phyloP scores from a whole-genome alignment of 805 yeast genomes.

The Brettanomyces nanus region DNA sequence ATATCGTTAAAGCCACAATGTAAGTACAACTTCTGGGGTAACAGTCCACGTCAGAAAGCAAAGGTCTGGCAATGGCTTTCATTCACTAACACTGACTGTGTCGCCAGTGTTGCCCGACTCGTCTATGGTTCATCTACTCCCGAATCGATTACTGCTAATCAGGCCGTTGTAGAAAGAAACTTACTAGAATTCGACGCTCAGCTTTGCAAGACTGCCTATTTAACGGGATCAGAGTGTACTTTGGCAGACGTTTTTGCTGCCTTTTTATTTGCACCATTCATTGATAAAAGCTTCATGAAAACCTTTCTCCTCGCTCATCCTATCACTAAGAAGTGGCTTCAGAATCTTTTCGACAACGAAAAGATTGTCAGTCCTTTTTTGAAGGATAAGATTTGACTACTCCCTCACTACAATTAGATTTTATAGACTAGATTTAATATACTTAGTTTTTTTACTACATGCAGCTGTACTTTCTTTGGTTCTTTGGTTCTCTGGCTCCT shows the following conservation, averaged over 20 bases:
- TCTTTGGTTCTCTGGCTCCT: no score
- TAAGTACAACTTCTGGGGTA: constrained; percentile 37
- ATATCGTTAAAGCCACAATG: constrained; percentile 22
- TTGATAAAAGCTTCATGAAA: constrained; percentile 34
- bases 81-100: constrained; percentile 54
- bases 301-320: constrained; percentile 39
- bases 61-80: constrained; percentile 69
- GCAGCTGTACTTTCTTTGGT: no score
- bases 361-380: no score
- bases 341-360: constrained; percentile 30
- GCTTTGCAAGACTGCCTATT: constrained; percentile 28
- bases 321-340: constrained; percentile 35
- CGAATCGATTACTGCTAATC: constrained; percentile 15
- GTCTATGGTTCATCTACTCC: background rate
- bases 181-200: constrained; percentile 23
- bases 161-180: constrained; percentile 3
- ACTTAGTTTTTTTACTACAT: no score
- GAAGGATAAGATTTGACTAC: no score
- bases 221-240: constrained; percentile 26
- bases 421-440: no score
- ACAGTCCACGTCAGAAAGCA: constrained; percentile 50
- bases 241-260: constrained; percentile 27
- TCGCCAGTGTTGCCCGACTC: background rate
- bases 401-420: no score
- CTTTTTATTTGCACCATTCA: constrained; percentile 31